Base-by-base conservation (phyloP, 2,329 filamentous ascomycete genomes). In the Zelopaecilomyces penicillatus region DNA sequence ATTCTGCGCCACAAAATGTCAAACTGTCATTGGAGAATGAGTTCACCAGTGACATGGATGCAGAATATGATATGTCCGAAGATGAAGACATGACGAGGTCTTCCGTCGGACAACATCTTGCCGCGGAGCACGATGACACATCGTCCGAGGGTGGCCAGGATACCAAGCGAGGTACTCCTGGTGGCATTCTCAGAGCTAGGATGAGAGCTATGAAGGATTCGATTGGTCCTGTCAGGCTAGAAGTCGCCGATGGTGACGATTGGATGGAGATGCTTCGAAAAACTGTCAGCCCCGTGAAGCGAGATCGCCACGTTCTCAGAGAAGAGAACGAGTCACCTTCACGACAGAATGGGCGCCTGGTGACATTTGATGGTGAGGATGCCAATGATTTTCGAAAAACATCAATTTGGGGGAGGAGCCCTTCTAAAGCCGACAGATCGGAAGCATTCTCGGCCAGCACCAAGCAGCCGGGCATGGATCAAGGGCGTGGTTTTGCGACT, bases 241-340 rank as follows among this genome's bases (percentile, higher is more conserved):
- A 81, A 51, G 76, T 84, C 47, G 71, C 77, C 32, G 75, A 78
- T 51, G 86, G 83, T 43, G 87, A 90, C 48, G 85, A 95, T 61
- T 98, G 93, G 93, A 85, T 89, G 54, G 85, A 93, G 55, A 90
- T 96, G 69, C 74, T 98, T 51, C 87, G 89, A 62, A 89, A 89
- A 54, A 97, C 93, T 5, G 88, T 97, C 54, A 95, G 88, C 58
- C 91, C 93, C 5, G 82, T 87, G 59, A 97, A 97, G 70, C 84
- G 93, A 58, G 86, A 96, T 67, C 86, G 91, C 47, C 83, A 83
- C 29, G 71, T 93, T 31, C 73, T 83, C 35, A 74, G 72, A 55
- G 74, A 73, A 28, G 58, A 76, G 67, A 66, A 82, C 74, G 70
- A 83, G 68, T 66, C 84, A 2, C 62, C 65, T 8, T 56, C 55